A percentile compares a stretch with the other conserved stretches of the same genome.
phyloP scores from a whole-genome alignment of 331 rosid species.

The Dryas integrifolia region DNA sequence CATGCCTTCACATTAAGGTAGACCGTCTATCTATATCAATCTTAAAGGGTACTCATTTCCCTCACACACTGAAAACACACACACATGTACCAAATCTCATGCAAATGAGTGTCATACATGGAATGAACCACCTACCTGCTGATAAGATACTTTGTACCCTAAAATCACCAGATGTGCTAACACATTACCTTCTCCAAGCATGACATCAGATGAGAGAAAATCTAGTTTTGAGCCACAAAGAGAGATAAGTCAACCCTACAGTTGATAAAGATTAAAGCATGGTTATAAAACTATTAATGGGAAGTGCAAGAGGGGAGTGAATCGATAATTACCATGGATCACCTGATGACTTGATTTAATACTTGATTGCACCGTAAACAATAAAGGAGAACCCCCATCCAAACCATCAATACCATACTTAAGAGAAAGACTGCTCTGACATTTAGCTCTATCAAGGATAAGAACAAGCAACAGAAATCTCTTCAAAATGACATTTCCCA shows the following conservation, averaged over 20 bases:
- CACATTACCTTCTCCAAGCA: constrained; percentile 96
- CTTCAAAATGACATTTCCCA: constrained; percentile 80
- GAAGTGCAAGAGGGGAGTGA: constrained; percentile 16
- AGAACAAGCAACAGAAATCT: constrained; percentile 74
- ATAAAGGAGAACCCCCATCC: constrained; percentile 93
- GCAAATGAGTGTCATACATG: constrained; percentile 24
- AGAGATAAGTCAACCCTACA: constrained; percentile 40
- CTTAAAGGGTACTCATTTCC: constrained; percentile 2
- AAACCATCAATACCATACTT: constrained; percentile 90
- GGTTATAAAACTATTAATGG: constrained; percentile 15
- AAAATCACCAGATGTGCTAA: constrained; percentile 67
- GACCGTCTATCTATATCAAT: background rate
- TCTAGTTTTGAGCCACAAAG: constrained; percentile 56
- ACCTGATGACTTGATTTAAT: constrained; percentile 76
- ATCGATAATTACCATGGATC: constrained; percentile 53
- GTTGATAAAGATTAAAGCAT: constrained; percentile 5
- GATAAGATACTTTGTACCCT: constrained; percentile 75
- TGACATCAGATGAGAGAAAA: constrained; percentile 74
- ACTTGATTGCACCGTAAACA: constrained; percentile 55
- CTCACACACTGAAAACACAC: background rate
- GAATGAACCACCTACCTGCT: constrained; percentile 57
- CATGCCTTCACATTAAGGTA: constrained; percentile 3
- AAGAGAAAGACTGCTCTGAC: constrained; percentile 71
- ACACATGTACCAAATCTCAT: constrained; percentile 1
- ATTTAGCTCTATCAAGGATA: constrained; percentile 76